Percentiles rank a stretch among this genome's conserved stretches.
These are phyloP conservation scores for Pyrenophora teres DNA, from an alignment of 2,329 filamentous ascomycete species.

Conservation along the genomic window DNA sequence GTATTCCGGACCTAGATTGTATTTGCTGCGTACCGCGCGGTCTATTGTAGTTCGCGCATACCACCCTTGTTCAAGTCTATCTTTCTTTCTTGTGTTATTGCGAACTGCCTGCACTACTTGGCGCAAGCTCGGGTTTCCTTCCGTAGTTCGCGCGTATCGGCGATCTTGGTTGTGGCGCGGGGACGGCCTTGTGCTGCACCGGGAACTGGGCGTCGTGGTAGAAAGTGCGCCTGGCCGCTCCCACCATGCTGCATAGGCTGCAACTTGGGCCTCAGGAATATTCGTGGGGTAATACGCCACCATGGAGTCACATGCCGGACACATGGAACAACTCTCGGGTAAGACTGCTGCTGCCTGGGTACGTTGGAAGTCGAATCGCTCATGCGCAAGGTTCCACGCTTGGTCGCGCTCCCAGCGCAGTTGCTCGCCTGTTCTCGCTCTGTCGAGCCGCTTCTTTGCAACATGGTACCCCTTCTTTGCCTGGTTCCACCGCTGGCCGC, in stretches of 20 bases:
- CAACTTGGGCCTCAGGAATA: slow-evolving; percentile 6
- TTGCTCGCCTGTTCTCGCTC: slow-evolving; percentile 17
- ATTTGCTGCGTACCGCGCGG: slow-evolving; percentile 28
- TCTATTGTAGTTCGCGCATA: slow-evolving; percentile 24
- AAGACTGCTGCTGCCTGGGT: slow-evolving; percentile 15
- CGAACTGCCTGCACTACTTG: slow-evolving; percentile 18
- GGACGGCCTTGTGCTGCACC: slow-evolving; percentile 4
- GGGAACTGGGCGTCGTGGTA: slow-evolving; percentile 5
- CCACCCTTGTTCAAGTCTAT: slow-evolving; percentile 14
- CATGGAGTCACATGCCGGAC: slow-evolving; percentile 19
- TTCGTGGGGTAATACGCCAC: slow-evolving; percentile 10
- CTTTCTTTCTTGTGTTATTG: background rate
- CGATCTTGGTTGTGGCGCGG: slow-evolving; percentile 1
- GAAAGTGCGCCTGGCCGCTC: slow-evolving; percentile 23
- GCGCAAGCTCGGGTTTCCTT: slow-evolving; percentile 9
- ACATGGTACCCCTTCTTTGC: slow-evolving; percentile 24
- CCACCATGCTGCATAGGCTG: slow-evolving; percentile 29
- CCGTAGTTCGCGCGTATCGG: background rate
- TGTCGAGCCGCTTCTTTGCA: slow-evolving; percentile 18
- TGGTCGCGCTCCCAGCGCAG: slow-evolving; percentile 30
- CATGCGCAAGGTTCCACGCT: slow-evolving; percentile 28
- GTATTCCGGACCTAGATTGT: slow-evolving; percentile 18
- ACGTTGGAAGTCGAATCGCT: background rate
- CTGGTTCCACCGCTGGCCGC: slow-evolving; percentile 25
- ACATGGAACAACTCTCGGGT: slow-evolving; percentile 7